Base-by-base conservation (phyloP, 441 rosid species). In the Adansonia grandidieri region DNA sequence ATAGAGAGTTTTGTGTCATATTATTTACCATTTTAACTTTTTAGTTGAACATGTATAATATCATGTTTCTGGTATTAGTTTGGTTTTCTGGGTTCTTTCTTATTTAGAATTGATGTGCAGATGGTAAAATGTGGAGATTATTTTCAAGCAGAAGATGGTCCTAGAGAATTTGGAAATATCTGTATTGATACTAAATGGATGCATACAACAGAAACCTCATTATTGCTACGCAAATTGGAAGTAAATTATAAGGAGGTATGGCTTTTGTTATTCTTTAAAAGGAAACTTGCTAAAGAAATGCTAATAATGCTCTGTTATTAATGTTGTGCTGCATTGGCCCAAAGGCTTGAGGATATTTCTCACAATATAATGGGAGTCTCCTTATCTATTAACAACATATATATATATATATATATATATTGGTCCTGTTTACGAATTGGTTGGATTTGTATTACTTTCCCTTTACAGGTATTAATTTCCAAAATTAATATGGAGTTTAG, bases 111-210 rank as follows among this genome's bases (percentile, higher is more conserved):
- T 51, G 37, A 32, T 40, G 28, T 75, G 82, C 85, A 93, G 97
- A 87, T 71, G 47, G 86, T 86, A 57, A 93, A 92, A 80, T 89
- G 99, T 58, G 98, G 97, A 65, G 93, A 94, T 70, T 96, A 96
- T 84, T 91, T 89, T 84, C 95, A 86, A 86, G 88, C 93, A 17
- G 93, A 87, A 87, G 88, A 89, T 85, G 92, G 92, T 79, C 92
- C 92, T 60, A 81, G 97, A 87, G 86, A 87, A 63, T 89, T 94
- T 84, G 99, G 98, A 50, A 92, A 91, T 82, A 86, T 91, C 71
- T 84, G 81, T 78, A 44, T 87, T 32, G 73, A 9, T 68, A 85
- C 91, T 57, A 96, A 91, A 75, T 88, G 93, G 97, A 80, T 80
- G 57, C 84, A 70, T 80, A 77, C 86, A 54, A 89, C 91, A 10